Percentiles rank a stretch among this genome's conserved stretches.
Conservation (phyloP, 495 filamentous ascomycete genomes). For the Penicillium lividum region DNA sequence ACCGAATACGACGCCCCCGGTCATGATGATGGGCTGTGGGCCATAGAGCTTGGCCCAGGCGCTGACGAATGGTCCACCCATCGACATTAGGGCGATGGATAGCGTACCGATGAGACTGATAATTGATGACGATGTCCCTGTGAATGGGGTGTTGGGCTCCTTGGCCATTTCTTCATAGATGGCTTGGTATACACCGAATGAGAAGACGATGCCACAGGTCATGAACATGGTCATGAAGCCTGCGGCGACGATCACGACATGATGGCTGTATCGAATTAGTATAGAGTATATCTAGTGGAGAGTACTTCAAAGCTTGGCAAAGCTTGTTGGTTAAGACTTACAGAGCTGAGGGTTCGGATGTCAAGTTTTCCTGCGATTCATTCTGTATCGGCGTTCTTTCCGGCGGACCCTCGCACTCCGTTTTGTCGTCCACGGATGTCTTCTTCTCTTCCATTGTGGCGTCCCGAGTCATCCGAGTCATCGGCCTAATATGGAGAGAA, state of each 20-base stretch:
- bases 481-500: not conserved
- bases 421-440: not conserved
- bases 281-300: not conserved
- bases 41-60: constrained; percentile 43
- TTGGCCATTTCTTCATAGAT: constrained; percentile 44
- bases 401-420: not conserved
- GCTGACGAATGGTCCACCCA: constrained; percentile 41
- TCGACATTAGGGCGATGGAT: constrained; percentile 46
- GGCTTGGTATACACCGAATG: constrained; percentile 48
- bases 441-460: constrained; percentile 2
- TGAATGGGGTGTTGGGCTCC: constrained; percentile 34
- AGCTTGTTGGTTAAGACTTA: constrained; percentile 5
- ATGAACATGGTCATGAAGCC: constrained; percentile 44
- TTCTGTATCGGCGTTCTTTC: not conserved
- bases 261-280: constrained; percentile 11
- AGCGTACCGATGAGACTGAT: constrained; percentile 49
- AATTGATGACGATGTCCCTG: constrained; percentile 35
- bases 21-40: constrained; percentile 35
- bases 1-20: constrained; percentile 38
- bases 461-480: not conserved
- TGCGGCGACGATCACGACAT: constrained; percentile 30
- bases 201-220: constrained; percentile 45
- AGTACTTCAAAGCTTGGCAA: constrained; percentile 3
- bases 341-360: constrained; percentile 1
- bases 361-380: constrained; percentile 4